A percentile compares a stretch with the other conserved stretches of the same genome.
Conservation (phyloP, 2,329 filamentous ascomycete genomes). For the Aspergillus transmontanensis region DNA sequence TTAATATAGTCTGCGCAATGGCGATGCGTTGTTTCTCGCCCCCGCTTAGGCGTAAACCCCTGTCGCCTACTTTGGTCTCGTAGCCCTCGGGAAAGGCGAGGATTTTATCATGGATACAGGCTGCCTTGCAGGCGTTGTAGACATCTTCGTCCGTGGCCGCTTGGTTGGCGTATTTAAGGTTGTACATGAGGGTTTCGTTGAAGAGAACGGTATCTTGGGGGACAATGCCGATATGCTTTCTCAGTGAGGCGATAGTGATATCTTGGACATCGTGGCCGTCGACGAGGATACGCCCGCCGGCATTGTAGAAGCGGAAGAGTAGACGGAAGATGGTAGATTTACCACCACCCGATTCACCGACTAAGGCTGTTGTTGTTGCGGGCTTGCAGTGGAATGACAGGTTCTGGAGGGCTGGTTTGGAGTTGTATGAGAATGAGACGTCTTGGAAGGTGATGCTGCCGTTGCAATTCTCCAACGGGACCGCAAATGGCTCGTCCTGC, state of each 20-base stretch:
- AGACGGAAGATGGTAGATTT: too few relatives aligned
- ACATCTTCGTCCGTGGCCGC: slow-evolving; percentile 79
- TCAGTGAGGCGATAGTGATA: slow-evolving; percentile 89
- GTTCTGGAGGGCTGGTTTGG: too few relatives aligned
- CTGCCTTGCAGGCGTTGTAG: slow-evolving; percentile 77
- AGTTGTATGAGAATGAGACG: too few relatives aligned
- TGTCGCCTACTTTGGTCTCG: slow-evolving; percentile 85
- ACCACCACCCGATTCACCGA: too few relatives aligned
- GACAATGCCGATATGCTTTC: slow-evolving; percentile 89
- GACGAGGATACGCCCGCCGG: slow-evolving; percentile 65
- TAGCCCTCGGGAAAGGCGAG: slow-evolving; percentile 86
- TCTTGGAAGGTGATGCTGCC: too few relatives aligned
- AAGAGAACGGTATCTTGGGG: slow-evolving; percentile 95
- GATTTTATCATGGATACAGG: slow-evolving; percentile 92
- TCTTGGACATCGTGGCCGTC: slow-evolving; percentile 84
- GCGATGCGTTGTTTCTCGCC: slow-evolving; percentile 93
- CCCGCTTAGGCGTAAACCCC: slow-evolving; percentile 81
- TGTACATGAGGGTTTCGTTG: slow-evolving; percentile 94
- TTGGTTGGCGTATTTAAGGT: slow-evolving; percentile 85
- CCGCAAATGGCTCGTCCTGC: too few relatives aligned
- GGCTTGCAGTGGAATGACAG: too few relatives aligned
- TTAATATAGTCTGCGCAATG: slow-evolving; percentile 93
- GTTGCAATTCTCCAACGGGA: too few relatives aligned
- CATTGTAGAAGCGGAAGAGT: too few relatives aligned
- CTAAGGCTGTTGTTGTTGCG: too few relatives aligned